phyloP scores from a whole-genome alignment of 805 yeast genomes.

The Scheffersomyces stipitis region DNA sequence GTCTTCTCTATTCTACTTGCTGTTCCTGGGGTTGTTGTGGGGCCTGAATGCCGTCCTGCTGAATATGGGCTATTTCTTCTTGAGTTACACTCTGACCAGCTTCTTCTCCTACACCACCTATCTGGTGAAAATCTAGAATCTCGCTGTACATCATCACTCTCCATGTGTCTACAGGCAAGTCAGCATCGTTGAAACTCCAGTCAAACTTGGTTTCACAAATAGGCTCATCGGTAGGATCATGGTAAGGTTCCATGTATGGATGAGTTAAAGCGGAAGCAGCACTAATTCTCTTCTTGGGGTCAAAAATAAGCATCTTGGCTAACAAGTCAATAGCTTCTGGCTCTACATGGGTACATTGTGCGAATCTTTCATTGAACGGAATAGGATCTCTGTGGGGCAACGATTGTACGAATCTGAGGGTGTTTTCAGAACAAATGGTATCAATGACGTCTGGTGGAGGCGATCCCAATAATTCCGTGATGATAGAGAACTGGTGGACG shows the following conservation, averaged over 20 bases:
- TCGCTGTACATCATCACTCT: slow-evolving; percentile 99
- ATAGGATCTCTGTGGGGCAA: slow-evolving; percentile 92
- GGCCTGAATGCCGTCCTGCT: slow-evolving; percentile 29
- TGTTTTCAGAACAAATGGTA: slow-evolving; percentile 94
- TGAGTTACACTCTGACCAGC: slow-evolving; percentile 9
- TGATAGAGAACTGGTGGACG: slow-evolving; percentile 95
- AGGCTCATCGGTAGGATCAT: slow-evolving; percentile 97
- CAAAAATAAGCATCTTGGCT: slow-evolving; percentile 89
- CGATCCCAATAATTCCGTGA: slow-evolving; percentile 92
- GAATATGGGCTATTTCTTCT: slow-evolving; percentile 22
- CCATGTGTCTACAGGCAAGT: slow-evolving; percentile 97
- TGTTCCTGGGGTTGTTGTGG: too few species aligned
- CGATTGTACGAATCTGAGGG: slow-evolving; percentile 89
- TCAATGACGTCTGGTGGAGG: slow-evolving; percentile 96
- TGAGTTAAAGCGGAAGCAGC: slow-evolving; percentile 90
- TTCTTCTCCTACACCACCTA: slow-evolving; percentile 47
- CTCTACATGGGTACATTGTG: slow-evolving; percentile 58
- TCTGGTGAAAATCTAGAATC: slow-evolving; percentile 92
- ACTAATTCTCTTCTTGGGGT: slow-evolving; percentile 89
- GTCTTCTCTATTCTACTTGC: too few species aligned
- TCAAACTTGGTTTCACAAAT: slow-evolving; percentile 89
- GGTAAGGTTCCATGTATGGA: slow-evolving; percentile 91
- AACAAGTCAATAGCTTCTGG: slow-evolving; percentile 86
- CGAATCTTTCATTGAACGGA: slow-evolving; percentile 80
- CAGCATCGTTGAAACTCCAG: slow-evolving; percentile 98